Evolutionary conservation across 495 filamentous ascomycete species (phyloP).

Genomic region (Bacidia gigantensis): DNA sequence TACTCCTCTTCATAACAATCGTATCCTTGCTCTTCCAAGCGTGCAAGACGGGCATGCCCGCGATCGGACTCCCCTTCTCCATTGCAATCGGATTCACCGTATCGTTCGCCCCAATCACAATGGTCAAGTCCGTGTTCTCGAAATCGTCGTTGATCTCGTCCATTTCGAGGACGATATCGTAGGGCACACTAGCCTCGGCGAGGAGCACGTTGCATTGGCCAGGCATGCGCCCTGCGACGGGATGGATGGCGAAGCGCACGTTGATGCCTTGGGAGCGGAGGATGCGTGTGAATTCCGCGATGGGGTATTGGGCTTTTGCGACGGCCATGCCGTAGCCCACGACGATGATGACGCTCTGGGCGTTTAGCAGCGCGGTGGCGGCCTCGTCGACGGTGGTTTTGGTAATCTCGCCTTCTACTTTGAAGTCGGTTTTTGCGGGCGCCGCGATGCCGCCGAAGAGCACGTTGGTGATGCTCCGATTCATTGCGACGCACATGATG

Average conservation of each 20-base stretch:
- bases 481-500: slow-evolving; percentile 1
- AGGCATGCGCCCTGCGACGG: background rate
- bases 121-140: background rate
- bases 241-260: background rate
- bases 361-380: background rate
- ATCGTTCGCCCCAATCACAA: background rate
- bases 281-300: background rate
- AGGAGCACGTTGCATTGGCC: background rate
- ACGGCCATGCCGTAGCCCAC: slow-evolving; percentile 1
- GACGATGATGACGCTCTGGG: background rate
- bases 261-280: background rate
- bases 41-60: background rate
- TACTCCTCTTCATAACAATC: background rate
- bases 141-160: slow-evolving; percentile 2
- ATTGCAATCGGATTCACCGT: background rate
- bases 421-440: background rate
- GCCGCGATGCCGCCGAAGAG: background rate
- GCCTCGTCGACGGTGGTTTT: background rate
- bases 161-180: background rate
- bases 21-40: slow-evolving; percentile 1
- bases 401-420: background rate
- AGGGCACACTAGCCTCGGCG: background rate
- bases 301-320: background rate
- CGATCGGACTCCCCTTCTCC: slow-evolving; percentile 1
- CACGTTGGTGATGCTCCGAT: background rate